A percentile compares a stretch with the other conserved stretches of the same genome.
Evolutionary conservation across 2,329 filamentous ascomycete species (phyloP).

Genomic region (Monilinia polystroma): DNA sequence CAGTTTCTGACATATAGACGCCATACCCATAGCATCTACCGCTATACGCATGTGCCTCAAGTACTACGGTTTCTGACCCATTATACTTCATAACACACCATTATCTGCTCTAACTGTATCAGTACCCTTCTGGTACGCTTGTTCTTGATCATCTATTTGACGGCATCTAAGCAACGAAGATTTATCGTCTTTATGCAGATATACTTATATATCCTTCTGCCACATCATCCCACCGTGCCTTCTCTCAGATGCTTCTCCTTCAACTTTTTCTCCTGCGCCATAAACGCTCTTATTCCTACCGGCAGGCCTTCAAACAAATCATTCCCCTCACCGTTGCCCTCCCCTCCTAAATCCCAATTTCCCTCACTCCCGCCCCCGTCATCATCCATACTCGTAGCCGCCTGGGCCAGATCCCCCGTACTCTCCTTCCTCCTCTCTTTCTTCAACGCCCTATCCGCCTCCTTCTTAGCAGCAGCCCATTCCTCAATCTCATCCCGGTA

Average conservation of each 20-base stretch:
- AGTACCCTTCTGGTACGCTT: not conserved
- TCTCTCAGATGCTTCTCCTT: slow-evolving; percentile 69
- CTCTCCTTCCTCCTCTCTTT: slow-evolving; percentile 40
- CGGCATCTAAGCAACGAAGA: not conserved
- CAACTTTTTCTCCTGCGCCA: slow-evolving; percentile 91
- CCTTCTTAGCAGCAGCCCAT: slow-evolving; percentile 64
- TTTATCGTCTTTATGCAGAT: not conserved
- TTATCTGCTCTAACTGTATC: not conserved
- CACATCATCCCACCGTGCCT: slow-evolving; percentile 37
- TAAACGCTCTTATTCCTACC: slow-evolving; percentile 92
- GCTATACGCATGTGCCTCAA: not conserved
- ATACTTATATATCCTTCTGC: not conserved
- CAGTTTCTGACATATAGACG: not conserved
- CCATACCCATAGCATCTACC: slow-evolving; percentile 1
- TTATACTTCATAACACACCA: not conserved
- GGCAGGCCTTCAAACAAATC: slow-evolving; percentile 79
- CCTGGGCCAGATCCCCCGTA: slow-evolving; percentile 20
- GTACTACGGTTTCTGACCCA: not conserved
- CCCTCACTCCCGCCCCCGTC: slow-evolving; percentile 74
- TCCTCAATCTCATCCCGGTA: slow-evolving; percentile 91
- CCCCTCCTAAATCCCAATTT: slow-evolving; percentile 56
- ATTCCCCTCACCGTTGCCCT: slow-evolving; percentile 46
- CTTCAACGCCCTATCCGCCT: slow-evolving; percentile 32
- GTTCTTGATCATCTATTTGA: not conserved
- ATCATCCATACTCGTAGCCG: slow-evolving; percentile 68